Evolutionary conservation across 331 rosid genomes (phyloP), one percentile per base, ranked within the genome.

Genomic region (Saraca asoca): DNA sequence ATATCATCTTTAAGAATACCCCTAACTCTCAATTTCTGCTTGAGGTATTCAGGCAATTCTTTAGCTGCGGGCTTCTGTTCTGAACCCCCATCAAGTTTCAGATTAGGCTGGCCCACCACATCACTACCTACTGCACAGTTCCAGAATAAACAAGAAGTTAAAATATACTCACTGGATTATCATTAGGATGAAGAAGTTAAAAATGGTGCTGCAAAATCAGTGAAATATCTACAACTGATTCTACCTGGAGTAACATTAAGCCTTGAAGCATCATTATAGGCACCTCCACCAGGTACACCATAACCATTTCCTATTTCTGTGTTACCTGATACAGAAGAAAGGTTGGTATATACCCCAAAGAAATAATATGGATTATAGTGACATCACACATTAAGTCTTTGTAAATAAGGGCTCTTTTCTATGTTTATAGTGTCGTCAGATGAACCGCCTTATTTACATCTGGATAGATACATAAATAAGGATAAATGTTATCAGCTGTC

Each of bases 211-310:
- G 51, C 66, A 39, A 18, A 62, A 68, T 51, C 29, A 63, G 49
- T 70, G 29, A 37, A 38, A 51, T 50, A n/a, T 19, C 52, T 66
- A 43, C 35, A 80, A 72, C 17, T 12, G 53, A 8, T 66, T 75
- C 70, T 82, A 85, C 95, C 81, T 64, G 80, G 52, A 54, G 61
- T 62, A 19, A 67, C 12, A 54, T 62, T 73, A 59, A 81, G 77
- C 60, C 52, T 71, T 41, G 78, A 35, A 69, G 77, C 82, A 70
- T 84, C 87, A 70, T 66, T 62, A 69, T 85, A 89, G 66, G 96
- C 95, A 68, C 95, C 90, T 73, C 96, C 98, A 56, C 98, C 98
- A 7, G 98, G 98, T 68, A 92, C 96, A 33, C 98, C 98, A 79
- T 92, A 89, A n/a, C 98, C 98, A 66, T 92, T 92, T 51, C 98